Conservation (phyloP, 768 basidiomycete species). For the Termitomyces sp. region DNA sequence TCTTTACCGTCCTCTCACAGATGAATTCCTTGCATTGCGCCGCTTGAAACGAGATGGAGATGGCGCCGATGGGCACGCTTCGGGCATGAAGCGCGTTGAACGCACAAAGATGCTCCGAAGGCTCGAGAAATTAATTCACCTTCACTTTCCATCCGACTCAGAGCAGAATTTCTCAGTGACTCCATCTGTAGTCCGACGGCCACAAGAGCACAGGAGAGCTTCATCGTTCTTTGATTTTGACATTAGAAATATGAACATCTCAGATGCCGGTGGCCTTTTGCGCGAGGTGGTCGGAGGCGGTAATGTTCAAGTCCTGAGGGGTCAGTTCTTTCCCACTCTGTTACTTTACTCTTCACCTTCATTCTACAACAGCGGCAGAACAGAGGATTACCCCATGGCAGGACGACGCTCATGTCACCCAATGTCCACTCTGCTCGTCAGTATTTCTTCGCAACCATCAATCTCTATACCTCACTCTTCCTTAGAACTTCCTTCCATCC, state of each 20-base stretch:
- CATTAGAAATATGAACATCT: slow-evolving; percentile 46
- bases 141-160: slow-evolving; percentile 52
- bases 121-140: slow-evolving; percentile 77
- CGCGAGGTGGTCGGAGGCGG: slow-evolving; percentile 48
- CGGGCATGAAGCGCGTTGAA: slow-evolving; percentile 55
- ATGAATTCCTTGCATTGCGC: slow-evolving; percentile 63
- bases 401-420: slow-evolving; percentile 66
- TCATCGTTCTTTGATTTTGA: slow-evolving; percentile 77
- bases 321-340: slow-evolving; percentile 29
- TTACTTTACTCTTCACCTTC: neutral
- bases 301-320: slow-evolving; percentile 61
- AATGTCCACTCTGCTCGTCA: slow-evolving; percentile 85
- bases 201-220: slow-evolving; percentile 16
- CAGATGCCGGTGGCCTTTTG: slow-evolving; percentile 65
- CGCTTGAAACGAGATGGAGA: slow-evolving; percentile 32
- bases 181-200: neutral
- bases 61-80: slow-evolving; percentile 20
- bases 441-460: slow-evolving; percentile 15
- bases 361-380: slow-evolving; percentile 54
- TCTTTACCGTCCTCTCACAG: slow-evolving; percentile 72
- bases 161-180: neutral
- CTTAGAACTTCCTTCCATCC: slow-evolving; percentile 73
- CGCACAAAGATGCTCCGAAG: slow-evolving; percentile 80
- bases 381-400: slow-evolving; percentile 96
- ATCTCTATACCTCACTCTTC: neutral